phyloP scores from a whole-genome alignment of 2,329 filamentous ascomycete species.

The Microdochium paspali region DNA sequence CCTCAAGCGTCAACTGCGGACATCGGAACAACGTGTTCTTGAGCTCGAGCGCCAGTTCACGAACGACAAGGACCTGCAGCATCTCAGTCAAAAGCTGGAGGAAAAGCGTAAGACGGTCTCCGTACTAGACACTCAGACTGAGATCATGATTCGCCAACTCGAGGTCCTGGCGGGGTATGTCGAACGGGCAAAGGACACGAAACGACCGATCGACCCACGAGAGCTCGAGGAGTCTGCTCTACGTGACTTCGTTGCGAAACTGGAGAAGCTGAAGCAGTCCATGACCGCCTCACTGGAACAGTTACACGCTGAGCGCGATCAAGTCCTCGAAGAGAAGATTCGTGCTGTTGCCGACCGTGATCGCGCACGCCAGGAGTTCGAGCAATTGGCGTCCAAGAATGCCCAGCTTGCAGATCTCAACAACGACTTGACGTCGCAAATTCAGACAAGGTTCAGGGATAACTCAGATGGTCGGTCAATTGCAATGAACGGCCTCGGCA shows the following conservation, averaged over 20 bases:
- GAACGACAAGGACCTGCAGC: constrained; percentile 56
- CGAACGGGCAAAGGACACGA: constrained; percentile 74
- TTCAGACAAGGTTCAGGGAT: constrained; percentile 80
- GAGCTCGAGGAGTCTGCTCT: constrained; percentile 84
- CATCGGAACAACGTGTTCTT: constrained; percentile 73
- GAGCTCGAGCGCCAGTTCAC: constrained; percentile 76
- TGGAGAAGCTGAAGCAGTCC: constrained; percentile 50
- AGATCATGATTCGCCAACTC: constrained; percentile 88
- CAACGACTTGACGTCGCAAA: constrained; percentile 87
- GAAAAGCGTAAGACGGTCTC: constrained; percentile 96
- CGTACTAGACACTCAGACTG: constrained; percentile 84
- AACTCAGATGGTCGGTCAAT: constrained; percentile 50
- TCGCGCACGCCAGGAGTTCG: constrained; percentile 89
- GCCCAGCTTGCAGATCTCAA: constrained; percentile 91
- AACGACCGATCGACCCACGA: constrained; percentile 68
- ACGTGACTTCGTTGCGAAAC: constrained; percentile 76
- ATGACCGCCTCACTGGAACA: constrained; percentile 51
- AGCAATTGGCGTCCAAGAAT: constrained; percentile 90
- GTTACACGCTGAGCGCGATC: constrained; percentile 63
- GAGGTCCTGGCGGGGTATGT: constrained; percentile 85
- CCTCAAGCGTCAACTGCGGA: constrained; percentile 67
- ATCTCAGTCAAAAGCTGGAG: constrained; percentile 75
- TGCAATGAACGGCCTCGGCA: constrained; percentile 44
- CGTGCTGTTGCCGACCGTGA: constrained; percentile 79
- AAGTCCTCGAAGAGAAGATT: constrained; percentile 75